Conservation (phyloP, 768 basidiomycete species). For the Amanita subjunquillea region DNA sequence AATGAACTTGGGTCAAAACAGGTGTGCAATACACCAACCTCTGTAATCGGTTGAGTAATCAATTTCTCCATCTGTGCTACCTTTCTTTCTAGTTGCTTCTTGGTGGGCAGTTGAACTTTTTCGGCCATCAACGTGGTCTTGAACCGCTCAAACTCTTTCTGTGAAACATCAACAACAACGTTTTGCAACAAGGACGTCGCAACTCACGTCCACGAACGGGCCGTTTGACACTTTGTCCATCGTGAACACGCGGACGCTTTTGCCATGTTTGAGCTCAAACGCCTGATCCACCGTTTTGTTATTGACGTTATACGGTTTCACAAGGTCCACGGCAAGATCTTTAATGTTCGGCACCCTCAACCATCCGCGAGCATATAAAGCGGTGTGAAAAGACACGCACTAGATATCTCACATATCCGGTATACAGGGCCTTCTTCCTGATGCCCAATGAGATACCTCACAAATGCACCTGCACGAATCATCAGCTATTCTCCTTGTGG, state of each 20-base stretch:
- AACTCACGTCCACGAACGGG: constrained; percentile 48
- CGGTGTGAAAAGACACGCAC: constrained; percentile 33
- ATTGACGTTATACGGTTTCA: constrained; percentile 67
- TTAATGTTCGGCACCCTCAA: constrained; percentile 6
- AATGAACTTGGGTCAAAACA: constrained; percentile 4
- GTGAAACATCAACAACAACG: constrained; percentile 3
- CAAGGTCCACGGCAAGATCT: constrained; percentile 40
- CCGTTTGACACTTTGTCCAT: constrained; percentile 90
- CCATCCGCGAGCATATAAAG: constrained; percentile 2
- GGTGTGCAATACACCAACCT: constrained; percentile 38
- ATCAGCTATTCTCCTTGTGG: constrained; percentile 3
- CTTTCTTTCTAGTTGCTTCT: constrained; percentile 58
- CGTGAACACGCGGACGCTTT: constrained; percentile 42
- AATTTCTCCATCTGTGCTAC: constrained; percentile 48
- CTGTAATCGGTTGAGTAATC: constrained; percentile 57
- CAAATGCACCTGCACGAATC: constrained; percentile 58
- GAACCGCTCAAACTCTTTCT: constrained; percentile 72
- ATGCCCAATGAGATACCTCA: constrained; percentile 70
- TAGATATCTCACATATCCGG: constrained; percentile 69
- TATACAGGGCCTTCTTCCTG: constrained; percentile 56
- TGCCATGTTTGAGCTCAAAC: constrained; percentile 73
- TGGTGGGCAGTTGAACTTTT: constrained; percentile 57
- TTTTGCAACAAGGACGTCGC: background rate
- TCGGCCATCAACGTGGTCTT: constrained; percentile 32
- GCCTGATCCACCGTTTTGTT: constrained; percentile 52